Evolutionary conservation across 306 rosid genomes (phyloP), one percentile per base, ranked within the genome.

Genomic region (Rosa persica): DNA sequence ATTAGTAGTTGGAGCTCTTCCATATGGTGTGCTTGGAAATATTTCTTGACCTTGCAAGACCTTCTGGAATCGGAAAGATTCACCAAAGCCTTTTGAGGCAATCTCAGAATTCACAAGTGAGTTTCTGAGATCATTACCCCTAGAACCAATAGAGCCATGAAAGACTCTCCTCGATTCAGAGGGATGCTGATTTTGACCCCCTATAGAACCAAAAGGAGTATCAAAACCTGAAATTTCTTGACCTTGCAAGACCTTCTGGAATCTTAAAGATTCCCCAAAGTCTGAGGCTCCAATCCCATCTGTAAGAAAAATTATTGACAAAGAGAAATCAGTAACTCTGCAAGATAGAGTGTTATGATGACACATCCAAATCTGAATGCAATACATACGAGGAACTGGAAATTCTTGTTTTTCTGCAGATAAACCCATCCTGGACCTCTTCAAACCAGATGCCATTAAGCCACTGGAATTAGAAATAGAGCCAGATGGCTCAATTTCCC

Each of bases 31-130:
- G 82, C 91, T 86, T 44, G 97, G 92, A 82, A 89, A 84, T 79
- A 93, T 91, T 96, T 96, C 99, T 96, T 96, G 99, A 96, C 99
- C 98, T 96, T 96, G 99, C 98, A 96, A 96, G 99, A 96, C 99
- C 98, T 93, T 91, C 75, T 86, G 98, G 94, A 91, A 96, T 85
- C 91, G 84, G 78, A 85, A 79, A 42, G 99, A 90, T 84, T 93
- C 98, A 62, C 92, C 78, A 82, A 91, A 93, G 96, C 92, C 87
- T 62, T 84, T 88, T 61, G 86, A 74, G 90, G 88, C 66, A 79
- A 84, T 81, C 81, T 88, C 93, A 81, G 96, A 86, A 72, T 81
- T 76, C 60, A 68, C 39, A 16, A 39, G 81, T 0, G 89, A 81
- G 82, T 83, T 81, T 84, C 95, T 83, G 74, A 89, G 82, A 77